Conservation (phyloP, 257 asterid genomes). For the Paraleonurus japonicus region DNA sequence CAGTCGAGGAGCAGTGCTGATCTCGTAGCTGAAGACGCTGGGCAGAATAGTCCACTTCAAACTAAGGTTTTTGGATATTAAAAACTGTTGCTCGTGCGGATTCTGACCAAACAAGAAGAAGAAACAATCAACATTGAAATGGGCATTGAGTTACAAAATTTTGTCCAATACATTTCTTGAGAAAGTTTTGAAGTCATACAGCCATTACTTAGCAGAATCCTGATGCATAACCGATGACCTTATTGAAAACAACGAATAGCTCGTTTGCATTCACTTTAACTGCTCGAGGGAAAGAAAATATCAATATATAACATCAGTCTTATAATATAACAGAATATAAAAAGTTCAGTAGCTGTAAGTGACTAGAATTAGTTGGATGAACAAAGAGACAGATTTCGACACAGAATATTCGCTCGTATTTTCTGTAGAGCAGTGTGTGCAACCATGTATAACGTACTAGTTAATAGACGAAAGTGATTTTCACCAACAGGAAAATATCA, state of each 20-base stretch:
- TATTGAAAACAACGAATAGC: neutral
- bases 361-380: neutral
- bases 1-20: slow-evolving; percentile 41
- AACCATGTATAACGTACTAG: neutral
- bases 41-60: slow-evolving; percentile 35
- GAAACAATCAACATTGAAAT: slow-evolving; percentile 21
- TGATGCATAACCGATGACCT: slow-evolving; percentile 27
- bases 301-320: slow-evolving; percentile 1
- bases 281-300: slow-evolving; percentile 18
- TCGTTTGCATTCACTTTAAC: slow-evolving; percentile 20
- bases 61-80: slow-evolving; percentile 28
- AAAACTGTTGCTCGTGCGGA: slow-evolving; percentile 28
- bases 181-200: slow-evolving; percentile 34
- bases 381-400: neutral
- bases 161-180: slow-evolving; percentile 19
- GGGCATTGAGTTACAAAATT: neutral
- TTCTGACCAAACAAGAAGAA: slow-evolving; percentile 27
- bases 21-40: slow-evolving; percentile 26
- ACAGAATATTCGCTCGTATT: neutral
- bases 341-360: neutral
- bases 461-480: neutral
- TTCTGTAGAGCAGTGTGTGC: neutral
- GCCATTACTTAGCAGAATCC: slow-evolving; percentile 38
- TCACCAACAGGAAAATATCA: neutral
- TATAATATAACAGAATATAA: neutral